A percentile compares a stretch with the other conserved stretches of the same genome.
phyloP scores from a whole-genome alignment of 345 rosid genomes.

The Rhodomyrtus tomentosa region DNA sequence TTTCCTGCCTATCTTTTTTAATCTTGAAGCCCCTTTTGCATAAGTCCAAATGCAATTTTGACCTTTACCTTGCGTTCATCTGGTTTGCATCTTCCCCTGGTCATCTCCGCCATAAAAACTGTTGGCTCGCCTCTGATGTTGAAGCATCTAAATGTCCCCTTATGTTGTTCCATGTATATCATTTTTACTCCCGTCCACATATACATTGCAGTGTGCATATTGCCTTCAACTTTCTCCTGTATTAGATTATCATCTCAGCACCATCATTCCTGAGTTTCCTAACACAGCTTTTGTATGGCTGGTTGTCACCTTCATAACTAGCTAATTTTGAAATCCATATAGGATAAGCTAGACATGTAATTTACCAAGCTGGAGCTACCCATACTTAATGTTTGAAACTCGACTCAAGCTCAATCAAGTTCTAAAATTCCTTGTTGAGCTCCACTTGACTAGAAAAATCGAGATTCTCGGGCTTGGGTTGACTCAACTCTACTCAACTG shows the following conservation, averaged over 20 bases:
- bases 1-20: background rate
- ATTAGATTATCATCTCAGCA: background rate
- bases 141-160: background rate
- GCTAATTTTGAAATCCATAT: background rate
- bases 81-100: background rate
- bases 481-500: background rate
- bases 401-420: too few relatives aligned
- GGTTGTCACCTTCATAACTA: background rate
- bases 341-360: background rate
- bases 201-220: background rate
- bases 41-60: background rate
- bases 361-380: background rate
- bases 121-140: background rate
- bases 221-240: background rate
- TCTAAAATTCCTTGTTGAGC: background rate
- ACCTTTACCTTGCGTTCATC: background rate
- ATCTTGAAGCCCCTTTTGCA: background rate
- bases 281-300: background rate
- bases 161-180: background rate
- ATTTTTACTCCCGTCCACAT: background rate
- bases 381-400: background rate
- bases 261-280: background rate
- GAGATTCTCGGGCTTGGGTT: background rate
- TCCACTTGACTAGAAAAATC: background rate
- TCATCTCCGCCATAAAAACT: background rate